Base-by-base conservation (phyloP, 2,329 filamentous ascomycete species). In the Talaromyces verruculosus region DNA sequence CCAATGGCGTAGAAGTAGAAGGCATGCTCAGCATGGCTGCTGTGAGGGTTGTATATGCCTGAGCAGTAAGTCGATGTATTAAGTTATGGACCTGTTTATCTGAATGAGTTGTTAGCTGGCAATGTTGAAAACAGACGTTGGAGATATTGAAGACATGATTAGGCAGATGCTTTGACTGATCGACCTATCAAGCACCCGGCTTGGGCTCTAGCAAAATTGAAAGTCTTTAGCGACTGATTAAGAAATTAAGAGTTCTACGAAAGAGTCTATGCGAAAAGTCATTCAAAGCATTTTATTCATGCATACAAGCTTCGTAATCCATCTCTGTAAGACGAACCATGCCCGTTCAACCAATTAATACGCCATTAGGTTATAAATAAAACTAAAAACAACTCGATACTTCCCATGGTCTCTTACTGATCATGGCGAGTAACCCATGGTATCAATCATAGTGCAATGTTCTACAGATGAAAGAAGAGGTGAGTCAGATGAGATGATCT, bases 401-500 rank as follows among this genome's bases (percentile, higher is more conserved):
- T 30, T 60, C 19, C 35, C 41, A 43, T 39, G 55, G 35, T 41
- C 43, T 49, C 22, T 30, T 15, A 39, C 15, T n/a, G n/a, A 33
- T 59, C 28, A 49, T 15, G n/a, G 41, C 55, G 43, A 22, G 43
- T 51, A 49, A 63, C 39, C 53, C 53, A 49, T 59, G 47, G 51
- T 53, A 43, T 60, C 60, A 47, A 53, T 60, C 60, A 47, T 53
- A 66, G 25, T 63, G 65, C 33, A 61, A 61, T 68, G 65, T 67
- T 68, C 62, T 68, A 68, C 65, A 65, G 53, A 51, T 25, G 30
- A 65, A 58, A 58, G 39, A 22, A 65, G 63, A 58, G 33, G 43
- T 25, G 5, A 4, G 6, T 30, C 37, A 30, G 28, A 45, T 45
- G 7, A 19, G 10, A n/a, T 25, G 7, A 45, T 45, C 28, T 30